A percentile compares a stretch with the other conserved stretches of the same genome.
Conservation (phyloP, 2,329 filamentous ascomycete genomes). For the Colletotrichum higginsianum region DNA sequence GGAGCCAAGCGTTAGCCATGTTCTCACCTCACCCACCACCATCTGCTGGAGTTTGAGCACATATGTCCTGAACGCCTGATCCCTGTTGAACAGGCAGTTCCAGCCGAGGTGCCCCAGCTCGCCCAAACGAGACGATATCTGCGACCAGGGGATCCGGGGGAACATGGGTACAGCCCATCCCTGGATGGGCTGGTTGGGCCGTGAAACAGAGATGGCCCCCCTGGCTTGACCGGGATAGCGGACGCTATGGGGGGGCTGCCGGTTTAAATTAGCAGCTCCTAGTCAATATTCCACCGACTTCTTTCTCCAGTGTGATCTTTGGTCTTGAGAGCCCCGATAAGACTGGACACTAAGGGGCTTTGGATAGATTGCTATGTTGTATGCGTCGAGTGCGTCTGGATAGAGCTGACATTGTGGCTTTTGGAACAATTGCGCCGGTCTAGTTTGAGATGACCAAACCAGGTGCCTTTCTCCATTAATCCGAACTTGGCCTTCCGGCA, state of each 20-base stretch:
- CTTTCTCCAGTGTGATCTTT: not conserved
- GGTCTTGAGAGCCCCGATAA: not conserved
- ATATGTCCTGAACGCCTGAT: not conserved
- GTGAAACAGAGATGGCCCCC: slow-evolving; percentile 22
- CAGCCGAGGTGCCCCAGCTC: slow-evolving; percentile 12
- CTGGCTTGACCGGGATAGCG: slow-evolving; percentile 22
- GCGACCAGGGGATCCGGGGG: slow-evolving; percentile 31
- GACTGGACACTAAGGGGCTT: slow-evolving; percentile 8
- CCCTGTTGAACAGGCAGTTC: not conserved
- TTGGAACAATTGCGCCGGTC: slow-evolving; percentile 15
- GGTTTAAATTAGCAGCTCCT: slow-evolving; percentile 32
- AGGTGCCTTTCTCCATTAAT: not conserved
- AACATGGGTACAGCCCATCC: slow-evolving; percentile 17
- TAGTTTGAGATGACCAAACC: not conserved
- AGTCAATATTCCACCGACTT: slow-evolving; percentile 8
- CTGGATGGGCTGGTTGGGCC: slow-evolving; percentile 12
- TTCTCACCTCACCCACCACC: not conserved
- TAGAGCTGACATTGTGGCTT: not conserved
- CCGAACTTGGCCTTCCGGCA: not conserved
- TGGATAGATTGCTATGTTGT: slow-evolving; percentile 7
- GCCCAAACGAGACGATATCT: slow-evolving; percentile 14
- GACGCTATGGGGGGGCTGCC: slow-evolving; percentile 9
- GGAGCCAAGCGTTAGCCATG: not conserved
- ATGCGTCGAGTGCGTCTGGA: not conserved
- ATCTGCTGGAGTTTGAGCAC: not conserved